Conservation (phyloP, 2,329 filamentous ascomycete species). For the Leptographium wingfieldii region DNA sequence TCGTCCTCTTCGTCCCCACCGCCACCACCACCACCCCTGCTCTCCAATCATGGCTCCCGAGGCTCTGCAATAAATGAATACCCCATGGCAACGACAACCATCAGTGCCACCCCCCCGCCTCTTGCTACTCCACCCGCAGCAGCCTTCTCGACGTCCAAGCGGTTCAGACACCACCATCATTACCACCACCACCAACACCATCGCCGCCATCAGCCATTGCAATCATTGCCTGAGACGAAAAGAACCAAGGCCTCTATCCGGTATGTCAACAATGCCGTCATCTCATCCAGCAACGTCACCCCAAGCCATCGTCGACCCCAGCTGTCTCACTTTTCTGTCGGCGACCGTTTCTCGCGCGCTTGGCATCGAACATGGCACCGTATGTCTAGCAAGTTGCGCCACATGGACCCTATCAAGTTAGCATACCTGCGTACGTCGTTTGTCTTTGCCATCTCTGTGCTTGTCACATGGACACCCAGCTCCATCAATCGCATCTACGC, state of each 20-base stretch:
- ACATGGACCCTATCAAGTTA: conserved; percentile 45
- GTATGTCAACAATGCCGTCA: background rate
- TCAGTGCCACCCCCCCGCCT: conserved; percentile 2
- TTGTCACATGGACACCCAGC: conserved; percentile 52
- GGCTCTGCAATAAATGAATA: background rate
- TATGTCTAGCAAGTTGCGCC: conserved; percentile 22
- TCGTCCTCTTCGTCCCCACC: background rate
- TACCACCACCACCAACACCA: background rate
- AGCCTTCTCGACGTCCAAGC: background rate
- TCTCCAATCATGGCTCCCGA: conserved; percentile 1
- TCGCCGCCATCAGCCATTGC: background rate
- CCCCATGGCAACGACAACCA: conserved; percentile 6
- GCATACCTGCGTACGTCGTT: conserved; percentile 49
- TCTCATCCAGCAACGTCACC: background rate
- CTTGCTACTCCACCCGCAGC: background rate
- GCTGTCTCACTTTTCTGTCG: background rate
- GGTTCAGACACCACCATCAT: background rate
- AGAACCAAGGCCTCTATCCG: background rate
- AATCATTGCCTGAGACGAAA: background rate
- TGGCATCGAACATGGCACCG: conserved; percentile 11
- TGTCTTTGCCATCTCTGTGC: conserved; percentile 46
- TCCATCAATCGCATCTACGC: conserved; percentile 64
- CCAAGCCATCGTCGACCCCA: background rate
- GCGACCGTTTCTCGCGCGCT: background rate
- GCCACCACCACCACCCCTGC: background rate